A percentile compares a stretch with the other conserved stretches of the same genome.
phyloP scores from a whole-genome alignment of 2,329 filamentous ascomycete genomes.

The Stemphylium lycopersici region DNA sequence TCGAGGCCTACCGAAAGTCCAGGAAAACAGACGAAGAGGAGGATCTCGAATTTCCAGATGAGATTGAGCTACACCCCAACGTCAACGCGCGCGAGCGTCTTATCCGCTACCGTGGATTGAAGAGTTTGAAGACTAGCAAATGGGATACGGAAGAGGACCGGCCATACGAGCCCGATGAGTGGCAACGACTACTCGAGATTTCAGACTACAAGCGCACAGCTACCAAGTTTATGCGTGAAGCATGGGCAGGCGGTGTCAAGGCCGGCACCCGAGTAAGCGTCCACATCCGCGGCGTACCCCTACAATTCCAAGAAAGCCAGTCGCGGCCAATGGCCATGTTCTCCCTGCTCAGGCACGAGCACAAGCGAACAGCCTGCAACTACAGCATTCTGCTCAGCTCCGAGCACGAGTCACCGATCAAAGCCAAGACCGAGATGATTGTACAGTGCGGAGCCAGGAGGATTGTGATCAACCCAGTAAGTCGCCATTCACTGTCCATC shows the following conservation, averaged over 20 bases:
- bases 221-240: conserved; percentile 77
- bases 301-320: conserved; percentile 59
- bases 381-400: conserved; percentile 86
- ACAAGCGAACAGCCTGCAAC: conserved; percentile 87
- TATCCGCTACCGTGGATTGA: conserved; percentile 85
- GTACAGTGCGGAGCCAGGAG: conserved; percentile 89
- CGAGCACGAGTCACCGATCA: conserved; percentile 76
- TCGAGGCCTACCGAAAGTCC: conserved; percentile 79
- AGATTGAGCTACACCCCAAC: conserved; percentile 90
- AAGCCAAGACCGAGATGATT: conserved; percentile 90
- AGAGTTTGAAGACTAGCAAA: conserved; percentile 82
- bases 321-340: conserved; percentile 74
- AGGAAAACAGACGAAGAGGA: conserved; percentile 84
- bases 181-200: conserved; percentile 83
- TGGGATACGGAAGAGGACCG: conserved; percentile 92
- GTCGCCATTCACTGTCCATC: not conserved
- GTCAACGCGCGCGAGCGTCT: conserved; percentile 85
- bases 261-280: conserved; percentile 84
- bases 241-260: conserved; percentile 83
- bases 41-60: conserved; percentile 94
- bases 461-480: conserved; percentile 78
- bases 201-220: conserved; percentile 88
- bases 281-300: conserved; percentile 68
- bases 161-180: conserved; percentile 86
- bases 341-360: conserved; percentile 89